Conservation (phyloP, 1,284 basidiomycete species). For the Naganishia liquefaciens region DNA sequence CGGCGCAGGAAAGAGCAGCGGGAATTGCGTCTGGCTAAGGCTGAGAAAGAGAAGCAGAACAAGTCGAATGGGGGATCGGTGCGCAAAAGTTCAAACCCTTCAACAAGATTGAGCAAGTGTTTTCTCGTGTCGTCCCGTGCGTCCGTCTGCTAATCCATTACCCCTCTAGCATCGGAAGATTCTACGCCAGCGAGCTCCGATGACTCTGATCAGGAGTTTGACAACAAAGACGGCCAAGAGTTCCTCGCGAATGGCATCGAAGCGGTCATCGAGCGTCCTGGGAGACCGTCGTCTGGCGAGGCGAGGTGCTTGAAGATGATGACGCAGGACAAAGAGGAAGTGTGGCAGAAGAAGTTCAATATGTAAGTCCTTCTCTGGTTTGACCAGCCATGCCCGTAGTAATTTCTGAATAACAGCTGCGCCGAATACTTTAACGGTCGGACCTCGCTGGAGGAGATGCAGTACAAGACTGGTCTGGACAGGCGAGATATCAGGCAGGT, state of each 20-base stretch:
- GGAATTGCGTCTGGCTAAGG: not conserved
- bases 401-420: not conserved
- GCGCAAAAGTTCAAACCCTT: conserved; percentile 15
- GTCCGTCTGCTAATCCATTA: too few species aligned
- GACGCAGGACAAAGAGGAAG: conserved; percentile 28
- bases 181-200: conserved; percentile 2
- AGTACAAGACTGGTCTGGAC: conserved; percentile 49
- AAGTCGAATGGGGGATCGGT: not conserved
- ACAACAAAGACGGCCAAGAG: conserved; percentile 27
- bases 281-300: conserved; percentile 29
- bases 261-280: conserved; percentile 31
- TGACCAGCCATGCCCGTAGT: not conserved
- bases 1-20: conserved; percentile 10
- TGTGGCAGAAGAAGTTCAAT: conserved; percentile 23
- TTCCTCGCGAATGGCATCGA: conserved; percentile 25
- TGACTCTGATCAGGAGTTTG: conserved; percentile 29
- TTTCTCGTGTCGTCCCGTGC: too few species aligned
- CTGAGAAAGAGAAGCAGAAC: conserved; percentile 7
- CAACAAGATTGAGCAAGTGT: not conserved
- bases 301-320: conserved; percentile 31
- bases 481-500: conserved; percentile 39
- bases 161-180: conserved; percentile 1
- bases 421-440: conserved; percentile 49
- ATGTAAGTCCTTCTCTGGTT: conserved; percentile 4
- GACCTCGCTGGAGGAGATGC: conserved; percentile 51